A percentile compares a stretch with the other conserved stretches of the same genome.
Evolutionary conservation across 305 asterid genomes (phyloP).

Genomic region (Rubia balearica): DNA sequence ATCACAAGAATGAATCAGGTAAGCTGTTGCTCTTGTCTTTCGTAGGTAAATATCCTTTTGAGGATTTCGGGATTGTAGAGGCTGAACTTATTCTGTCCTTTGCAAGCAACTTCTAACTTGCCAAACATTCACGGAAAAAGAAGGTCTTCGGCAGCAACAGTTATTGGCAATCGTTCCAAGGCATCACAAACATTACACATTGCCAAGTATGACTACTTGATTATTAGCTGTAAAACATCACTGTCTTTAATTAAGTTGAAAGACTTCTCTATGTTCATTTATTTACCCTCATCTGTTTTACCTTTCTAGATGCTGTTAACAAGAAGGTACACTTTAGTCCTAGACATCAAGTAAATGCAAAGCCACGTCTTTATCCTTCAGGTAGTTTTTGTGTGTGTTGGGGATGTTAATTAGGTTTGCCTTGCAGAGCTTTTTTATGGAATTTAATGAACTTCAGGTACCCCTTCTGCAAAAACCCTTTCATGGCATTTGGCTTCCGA

Average conservation of each 20-base stretch:
- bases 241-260: conserved; percentile 14
- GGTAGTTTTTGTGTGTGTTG: conserved; percentile 36
- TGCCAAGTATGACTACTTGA: conserved; percentile 59
- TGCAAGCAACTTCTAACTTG: conserved; percentile 73
- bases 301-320: conserved; percentile 55
- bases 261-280: conserved; percentile 17
- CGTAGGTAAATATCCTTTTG: conserved; percentile 1
- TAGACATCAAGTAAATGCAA: conserved; percentile 48
- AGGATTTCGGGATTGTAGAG: conserved; percentile 15
- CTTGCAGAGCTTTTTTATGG: conserved; percentile 2
- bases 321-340: conserved; percentile 95
- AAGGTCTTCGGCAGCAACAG: conserved; percentile 95
- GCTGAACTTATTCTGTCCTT: conserved; percentile 23
- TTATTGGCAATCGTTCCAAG: conserved; percentile 74
- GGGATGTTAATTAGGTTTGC: conserved; percentile 3
- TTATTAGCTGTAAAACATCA: conserved; percentile 1
- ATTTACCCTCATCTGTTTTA: conserved; percentile 16
- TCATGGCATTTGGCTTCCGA: conserved; percentile 98
- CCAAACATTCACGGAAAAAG: conserved; percentile 66
- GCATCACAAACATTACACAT: conserved; percentile 96
- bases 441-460: conserved; percentile 37
- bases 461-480: conserved; percentile 72
- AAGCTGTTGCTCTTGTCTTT: conserved; percentile 10
- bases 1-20: conserved; percentile 76
- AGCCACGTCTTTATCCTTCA: conserved; percentile 57